These are phyloP conservation scores for Kokia cookei DNA, from an alignment of 441 rosid genomes.

Conservation along the genomic window DNA sequence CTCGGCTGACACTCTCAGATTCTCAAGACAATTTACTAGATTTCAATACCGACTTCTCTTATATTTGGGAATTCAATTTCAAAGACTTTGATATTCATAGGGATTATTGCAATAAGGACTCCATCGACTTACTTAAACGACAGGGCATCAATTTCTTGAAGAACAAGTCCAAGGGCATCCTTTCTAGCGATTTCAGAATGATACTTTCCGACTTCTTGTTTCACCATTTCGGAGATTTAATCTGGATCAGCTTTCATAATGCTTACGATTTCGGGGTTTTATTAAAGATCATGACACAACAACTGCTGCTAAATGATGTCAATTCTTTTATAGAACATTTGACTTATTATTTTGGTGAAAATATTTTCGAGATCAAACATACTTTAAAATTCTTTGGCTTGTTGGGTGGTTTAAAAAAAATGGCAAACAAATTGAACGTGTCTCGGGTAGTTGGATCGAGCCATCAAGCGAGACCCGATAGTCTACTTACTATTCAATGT, in stretches of 20 bases:
- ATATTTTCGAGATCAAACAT: slow-evolving; percentile 11
- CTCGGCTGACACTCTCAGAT: slow-evolving; percentile 2
- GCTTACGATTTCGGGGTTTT: slow-evolving; percentile 14
- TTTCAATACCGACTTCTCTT: not conserved
- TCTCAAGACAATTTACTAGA: not conserved
- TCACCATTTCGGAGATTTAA: not conserved
- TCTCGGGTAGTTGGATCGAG: not conserved
- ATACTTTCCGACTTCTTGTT: not conserved
- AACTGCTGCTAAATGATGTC: not conserved
- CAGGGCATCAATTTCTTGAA: slow-evolving; percentile 2
- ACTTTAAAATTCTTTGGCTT: not conserved
- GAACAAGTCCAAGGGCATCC: not conserved
- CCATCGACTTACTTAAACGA: not conserved
- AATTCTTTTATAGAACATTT: not conserved
- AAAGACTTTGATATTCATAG: slow-evolving; percentile 1
- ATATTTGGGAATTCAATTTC: slow-evolving; percentile 2
- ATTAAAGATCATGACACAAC: slow-evolving; percentile 6
- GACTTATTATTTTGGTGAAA: not conserved
- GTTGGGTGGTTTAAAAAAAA: slow-evolving; percentile 5
- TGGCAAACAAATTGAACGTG: not conserved
- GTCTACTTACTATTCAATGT: not conserved
- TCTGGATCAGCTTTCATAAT: slow-evolving; percentile 11
- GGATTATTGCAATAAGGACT: not conserved
- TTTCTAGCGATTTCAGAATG: not conserved
- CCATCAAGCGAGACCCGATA: slow-evolving; percentile 16